Evolutionary conservation across 345 rosid species (phyloP).

Genomic region (Odontarrhena argentea): DNA sequence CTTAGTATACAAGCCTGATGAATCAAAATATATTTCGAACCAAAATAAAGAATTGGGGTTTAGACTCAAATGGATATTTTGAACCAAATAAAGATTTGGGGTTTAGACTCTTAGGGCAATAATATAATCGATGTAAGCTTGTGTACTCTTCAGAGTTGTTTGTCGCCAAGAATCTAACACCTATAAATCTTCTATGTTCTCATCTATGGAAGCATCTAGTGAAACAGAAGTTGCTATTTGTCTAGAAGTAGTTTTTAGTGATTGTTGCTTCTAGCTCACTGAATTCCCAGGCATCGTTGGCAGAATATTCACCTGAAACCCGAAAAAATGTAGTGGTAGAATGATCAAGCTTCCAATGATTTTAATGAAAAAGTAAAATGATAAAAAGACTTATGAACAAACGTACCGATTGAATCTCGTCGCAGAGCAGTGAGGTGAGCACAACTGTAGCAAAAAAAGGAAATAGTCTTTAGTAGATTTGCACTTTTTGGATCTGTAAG

Average conservation of each 20-base stretch:
- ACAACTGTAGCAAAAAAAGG: conserved; percentile 60
- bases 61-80: conserved; percentile 5
- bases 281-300: conserved; percentile 89
- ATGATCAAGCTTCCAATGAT: background rate
- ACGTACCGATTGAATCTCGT: conserved; percentile 90
- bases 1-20: conserved; percentile 24
- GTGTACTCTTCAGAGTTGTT: conserved; percentile 31
- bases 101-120: conserved; percentile 21
- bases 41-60: too few relatives aligned
- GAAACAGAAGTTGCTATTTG: background rate
- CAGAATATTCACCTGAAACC: conserved; percentile 71
- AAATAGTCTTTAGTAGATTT: conserved; percentile 6
- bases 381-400: conserved; percentile 16
- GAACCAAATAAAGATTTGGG: conserved; percentile 7
- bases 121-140: conserved; percentile 26
- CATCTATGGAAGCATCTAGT: conserved; percentile 16
- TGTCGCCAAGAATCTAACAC: conserved; percentile 20
- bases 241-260: conserved; percentile 62
- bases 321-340: background rate
- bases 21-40: background rate
- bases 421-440: conserved; percentile 94
- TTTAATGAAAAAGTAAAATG: conserved; percentile 6
- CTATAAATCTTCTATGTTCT: conserved; percentile 15
- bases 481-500: conserved; percentile 3
- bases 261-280: conserved; percentile 81